phyloP scores from a whole-genome alignment of 2,329 filamentous ascomycete genomes.

The Atkinsonella texensis region DNA sequence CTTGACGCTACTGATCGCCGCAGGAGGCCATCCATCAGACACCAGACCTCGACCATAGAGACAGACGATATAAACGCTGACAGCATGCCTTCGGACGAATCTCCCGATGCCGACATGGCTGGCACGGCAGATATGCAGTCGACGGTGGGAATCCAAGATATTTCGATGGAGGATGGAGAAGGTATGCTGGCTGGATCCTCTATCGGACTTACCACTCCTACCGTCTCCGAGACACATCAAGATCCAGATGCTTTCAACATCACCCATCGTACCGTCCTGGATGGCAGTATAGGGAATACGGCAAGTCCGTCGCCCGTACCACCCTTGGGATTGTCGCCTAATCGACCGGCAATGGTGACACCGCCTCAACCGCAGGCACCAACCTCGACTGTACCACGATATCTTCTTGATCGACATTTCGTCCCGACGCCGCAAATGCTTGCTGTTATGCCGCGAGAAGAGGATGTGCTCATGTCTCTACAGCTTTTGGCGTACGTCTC shows the following conservation, averaged over 20 bases:
- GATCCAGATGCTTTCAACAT: slow-evolving; percentile 91
- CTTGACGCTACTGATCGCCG: slow-evolving; percentile 40
- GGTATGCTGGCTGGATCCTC: slow-evolving; percentile 64
- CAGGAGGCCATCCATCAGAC: slow-evolving; percentile 73
- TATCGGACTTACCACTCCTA: slow-evolving; percentile 64
- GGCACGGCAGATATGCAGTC: slow-evolving; percentile 70
- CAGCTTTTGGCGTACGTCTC: slow-evolving; percentile 95
- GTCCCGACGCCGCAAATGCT: slow-evolving; percentile 62
- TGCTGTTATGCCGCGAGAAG: slow-evolving; percentile 87
- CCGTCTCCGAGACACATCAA: slow-evolving; percentile 66
- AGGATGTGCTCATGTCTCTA: slow-evolving; percentile 95
- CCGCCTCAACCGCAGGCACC: slow-evolving; percentile 64
- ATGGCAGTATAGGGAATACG: slow-evolving; percentile 72
- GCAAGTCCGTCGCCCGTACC: slow-evolving; percentile 54
- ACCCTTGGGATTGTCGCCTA: slow-evolving; percentile 60
- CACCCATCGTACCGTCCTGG: slow-evolving; percentile 70
- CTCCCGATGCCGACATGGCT: slow-evolving; percentile 65
- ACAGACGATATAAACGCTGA: slow-evolving; percentile 79
- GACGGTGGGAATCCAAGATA: slow-evolving; percentile 75
- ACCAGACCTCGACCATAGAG: slow-evolving; percentile 83
- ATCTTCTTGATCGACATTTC: slow-evolving; percentile 62
- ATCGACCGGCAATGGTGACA: slow-evolving; percentile 56
- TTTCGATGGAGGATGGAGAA: slow-evolving; percentile 66
- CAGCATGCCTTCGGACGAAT: slow-evolving; percentile 67
- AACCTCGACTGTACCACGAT: slow-evolving; percentile 62